Base-by-base conservation (phyloP, 2,329 filamentous ascomycete genomes). In the Domatiomyces catenatus region DNA sequence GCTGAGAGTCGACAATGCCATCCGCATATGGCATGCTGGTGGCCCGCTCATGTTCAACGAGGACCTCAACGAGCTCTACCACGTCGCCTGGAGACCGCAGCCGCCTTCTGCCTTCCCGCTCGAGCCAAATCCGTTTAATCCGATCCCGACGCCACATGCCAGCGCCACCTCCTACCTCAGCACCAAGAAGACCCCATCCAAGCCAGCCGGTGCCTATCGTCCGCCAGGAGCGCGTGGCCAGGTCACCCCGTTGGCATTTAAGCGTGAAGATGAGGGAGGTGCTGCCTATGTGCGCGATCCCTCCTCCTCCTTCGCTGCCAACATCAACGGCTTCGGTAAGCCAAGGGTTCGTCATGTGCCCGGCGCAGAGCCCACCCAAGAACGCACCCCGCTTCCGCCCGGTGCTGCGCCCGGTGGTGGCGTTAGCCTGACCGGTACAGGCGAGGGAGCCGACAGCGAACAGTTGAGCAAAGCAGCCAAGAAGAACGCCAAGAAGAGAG, bases 401-500 rank as follows among this genome's bases (percentile, higher is more conserved):
- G 80, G 83, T 56, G 81, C 84, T 44, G 77, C 77, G 48, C 79
- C 82, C 46, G 79, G 79, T 49, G 79, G 79, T 19, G 80, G 79
- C 44, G 79, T 81, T 43, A 77, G 76, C 55, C 74, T 85, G 45
- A 79, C 81, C 22, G 76, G 77, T 4, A 79, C 83, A 12, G 78
- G 75, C 53, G 72, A 76, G 36, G 76, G 71, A 56, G 67, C 82
- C 68, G 71, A 81, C 44, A 76, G 65, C 44, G 84, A 87, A 54
- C 81, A 77, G 59, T 66, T 92, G 54, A 89, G 85, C 55, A 93
- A 92, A 71, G 80, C 84, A 49, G 88, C 85, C 10, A 72, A 86
- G 60, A 95, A 95, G 77, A 95, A 95, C 71, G 96, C 96, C 79
- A 96, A 96, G 79, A 96, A 96, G 78, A 80, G 92, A 45, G 83